A percentile compares a stretch with the other conserved stretches of the same genome.
phyloP scores from a whole-genome alignment of 2,329 filamentous ascomycete species.

The Fusarium sp. region DNA sequence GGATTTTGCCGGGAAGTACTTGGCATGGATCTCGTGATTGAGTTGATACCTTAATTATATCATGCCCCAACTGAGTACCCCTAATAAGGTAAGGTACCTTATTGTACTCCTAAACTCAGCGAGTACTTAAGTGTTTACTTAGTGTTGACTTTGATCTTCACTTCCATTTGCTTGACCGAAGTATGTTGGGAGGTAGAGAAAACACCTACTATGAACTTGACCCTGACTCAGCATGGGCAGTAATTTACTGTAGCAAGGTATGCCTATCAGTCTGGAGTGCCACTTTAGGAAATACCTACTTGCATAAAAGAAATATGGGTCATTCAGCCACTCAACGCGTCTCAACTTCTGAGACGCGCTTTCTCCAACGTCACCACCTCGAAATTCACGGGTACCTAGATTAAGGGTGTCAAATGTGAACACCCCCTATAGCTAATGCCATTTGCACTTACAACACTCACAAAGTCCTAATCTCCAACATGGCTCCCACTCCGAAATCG shows the following conservation, averaged over 20 bases:
- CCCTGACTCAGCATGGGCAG: too few species aligned
- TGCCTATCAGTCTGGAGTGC: background rate
- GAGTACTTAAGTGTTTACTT: too few species aligned
- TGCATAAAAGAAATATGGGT: slow-evolving; percentile 19
- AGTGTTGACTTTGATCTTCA: too few species aligned
- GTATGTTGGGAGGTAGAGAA: too few species aligned
- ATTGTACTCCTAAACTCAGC: too few species aligned
- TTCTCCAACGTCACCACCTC: slow-evolving; percentile 37
- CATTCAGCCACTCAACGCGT: slow-evolving; percentile 44
- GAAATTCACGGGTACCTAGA: background rate
- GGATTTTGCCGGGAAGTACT: background rate
- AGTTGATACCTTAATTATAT: too few species aligned
- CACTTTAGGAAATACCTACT: background rate
- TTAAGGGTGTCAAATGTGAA: slow-evolving; percentile 8
- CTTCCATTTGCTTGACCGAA: too few species aligned
- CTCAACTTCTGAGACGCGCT: slow-evolving; percentile 33
- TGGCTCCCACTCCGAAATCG: slow-evolving; percentile 51
- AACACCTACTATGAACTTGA: too few species aligned
- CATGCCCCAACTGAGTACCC: too few species aligned
- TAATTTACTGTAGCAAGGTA: too few species aligned
- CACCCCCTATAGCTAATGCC: slow-evolving; percentile 5
- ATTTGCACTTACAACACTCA: background rate
- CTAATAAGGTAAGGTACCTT: too few species aligned
- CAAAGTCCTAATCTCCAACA: slow-evolving; percentile 23
- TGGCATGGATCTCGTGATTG: background rate